phyloP scores from a whole-genome alignment of 2,329 filamentous ascomycete genomes.

The Trichoderma sp. region DNA sequence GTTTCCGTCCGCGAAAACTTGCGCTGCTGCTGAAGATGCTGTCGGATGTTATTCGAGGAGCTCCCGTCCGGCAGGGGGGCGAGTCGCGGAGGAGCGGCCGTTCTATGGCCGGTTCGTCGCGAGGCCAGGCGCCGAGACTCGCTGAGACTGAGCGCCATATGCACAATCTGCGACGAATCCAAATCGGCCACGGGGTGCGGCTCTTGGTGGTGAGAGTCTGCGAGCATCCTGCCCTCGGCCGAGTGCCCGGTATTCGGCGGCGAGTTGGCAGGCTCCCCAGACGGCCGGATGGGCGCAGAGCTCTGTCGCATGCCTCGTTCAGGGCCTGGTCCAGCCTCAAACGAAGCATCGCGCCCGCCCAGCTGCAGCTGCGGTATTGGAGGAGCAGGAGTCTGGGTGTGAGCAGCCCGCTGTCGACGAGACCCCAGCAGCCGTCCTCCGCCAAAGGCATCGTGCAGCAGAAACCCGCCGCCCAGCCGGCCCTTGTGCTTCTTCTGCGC shows the following conservation, averaged over 20 bases:
- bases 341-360: slow-evolving; percentile 17
- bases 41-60: slow-evolving; percentile 62
- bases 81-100: slow-evolving; percentile 54
- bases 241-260: not conserved
- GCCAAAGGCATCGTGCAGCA: slow-evolving; percentile 52
- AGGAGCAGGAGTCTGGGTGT: not conserved
- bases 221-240: not conserved
- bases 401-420: slow-evolving; percentile 33
- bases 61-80: slow-evolving; percentile 57
- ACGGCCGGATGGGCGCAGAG: slow-evolving; percentile 15
- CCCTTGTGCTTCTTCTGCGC: slow-evolving; percentile 45
- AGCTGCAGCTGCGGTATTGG: not conserved
- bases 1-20: slow-evolving; percentile 64
- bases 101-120: slow-evolving; percentile 58
- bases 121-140: slow-evolving; percentile 73
- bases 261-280: slow-evolving; percentile 8
- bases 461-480: slow-evolving; percentile 55
- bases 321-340: slow-evolving; percentile 10
- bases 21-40: slow-evolving; percentile 74
- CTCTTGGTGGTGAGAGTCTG: slow-evolving; percentile 31
- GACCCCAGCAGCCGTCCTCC: slow-evolving; percentile 40
- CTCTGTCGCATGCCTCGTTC: slow-evolving; percentile 21
- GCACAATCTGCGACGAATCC: slow-evolving; percentile 88
- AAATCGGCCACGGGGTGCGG: slow-evolving; percentile 56
- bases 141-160: slow-evolving; percentile 86